A percentile compares a stretch with the other conserved stretches of the same genome.
phyloP scores from a whole-genome alignment of 2,329 filamentous ascomycete genomes.

The Claviceps pusilla region DNA sequence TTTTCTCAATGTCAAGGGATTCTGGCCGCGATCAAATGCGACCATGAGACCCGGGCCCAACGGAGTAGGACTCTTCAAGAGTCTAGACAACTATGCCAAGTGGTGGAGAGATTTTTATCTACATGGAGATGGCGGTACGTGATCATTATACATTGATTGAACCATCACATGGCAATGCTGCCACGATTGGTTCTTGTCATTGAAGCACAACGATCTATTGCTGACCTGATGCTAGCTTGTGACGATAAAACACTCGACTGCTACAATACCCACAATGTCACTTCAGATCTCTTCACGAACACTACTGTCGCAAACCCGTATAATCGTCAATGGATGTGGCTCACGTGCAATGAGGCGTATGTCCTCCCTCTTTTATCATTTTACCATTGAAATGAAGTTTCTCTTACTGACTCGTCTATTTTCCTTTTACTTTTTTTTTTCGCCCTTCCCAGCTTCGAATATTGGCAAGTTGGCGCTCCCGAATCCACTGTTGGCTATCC shows the following conservation, averaged over 20 bases:
- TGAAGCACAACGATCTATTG: background rate
- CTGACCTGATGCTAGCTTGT: background rate
- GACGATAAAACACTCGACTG: slow-evolving; percentile 1
- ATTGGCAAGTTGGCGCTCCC: slow-evolving; percentile 4
- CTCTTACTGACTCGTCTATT: background rate
- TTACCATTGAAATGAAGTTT: background rate
- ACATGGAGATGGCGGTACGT: slow-evolving; percentile 28
- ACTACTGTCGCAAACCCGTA: background rate
- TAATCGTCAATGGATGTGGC: slow-evolving; percentile 42
- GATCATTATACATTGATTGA: background rate
- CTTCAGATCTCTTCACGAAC: slow-evolving; percentile 33
- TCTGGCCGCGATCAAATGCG: background rate
- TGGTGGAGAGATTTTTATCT: slow-evolving; percentile 33
- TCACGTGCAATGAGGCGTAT: slow-evolving; percentile 45
- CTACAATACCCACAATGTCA: slow-evolving; percentile 2
- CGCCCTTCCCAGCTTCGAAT: slow-evolving; percentile 11
- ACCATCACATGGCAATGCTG: too few species aligned
- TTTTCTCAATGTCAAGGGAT: background rate
- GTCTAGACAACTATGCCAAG: slow-evolving; percentile 37
- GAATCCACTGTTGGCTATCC: slow-evolving; percentile 30
- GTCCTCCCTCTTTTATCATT: slow-evolving; percentile 14
- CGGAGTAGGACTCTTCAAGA: slow-evolving; percentile 39
- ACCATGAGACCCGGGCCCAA: slow-evolving; percentile 9
- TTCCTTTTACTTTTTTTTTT: background rate
- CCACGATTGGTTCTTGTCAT: background rate